Percentiles rank a stretch among this genome's conserved stretches.
These are phyloP conservation scores for Aspergillus pseudoviridinutans DNA, from an alignment of 2,329 filamentous ascomycete genomes.

Conservation along the genomic window DNA sequence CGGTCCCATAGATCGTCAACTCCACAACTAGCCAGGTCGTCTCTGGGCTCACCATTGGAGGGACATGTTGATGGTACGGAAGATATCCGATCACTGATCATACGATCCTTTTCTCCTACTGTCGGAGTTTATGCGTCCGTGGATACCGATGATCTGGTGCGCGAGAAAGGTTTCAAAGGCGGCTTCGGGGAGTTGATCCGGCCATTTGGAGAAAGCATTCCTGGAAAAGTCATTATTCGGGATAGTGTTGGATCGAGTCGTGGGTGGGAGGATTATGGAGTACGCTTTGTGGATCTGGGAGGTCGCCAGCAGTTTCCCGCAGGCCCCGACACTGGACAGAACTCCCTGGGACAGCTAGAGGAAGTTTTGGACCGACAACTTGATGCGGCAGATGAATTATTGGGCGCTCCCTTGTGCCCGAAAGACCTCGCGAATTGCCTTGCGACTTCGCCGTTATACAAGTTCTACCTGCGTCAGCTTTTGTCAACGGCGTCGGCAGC, in stretches of 20 bases:
- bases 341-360: slow-evolving; percentile 61
- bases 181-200: slow-evolving; percentile 82
- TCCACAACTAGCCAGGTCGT: slow-evolving; percentile 45
- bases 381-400: slow-evolving; percentile 63
- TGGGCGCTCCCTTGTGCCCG: slow-evolving; percentile 23
- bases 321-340: slow-evolving; percentile 37
- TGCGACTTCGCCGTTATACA: slow-evolving; percentile 72
- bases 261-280: slow-evolving; percentile 82
- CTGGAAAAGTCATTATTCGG: slow-evolving; percentile 82
- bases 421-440: slow-evolving; percentile 29
- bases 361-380: slow-evolving; percentile 76
- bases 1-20: slow-evolving; percentile 57
- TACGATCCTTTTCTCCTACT: slow-evolving; percentile 83
- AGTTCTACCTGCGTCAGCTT: slow-evolving; percentile 76
- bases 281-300: slow-evolving; percentile 73
- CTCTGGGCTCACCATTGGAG: slow-evolving; percentile 46
- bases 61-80: slow-evolving; percentile 51
- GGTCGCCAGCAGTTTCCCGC: slow-evolving; percentile 36
- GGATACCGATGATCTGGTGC: slow-evolving; percentile 76
- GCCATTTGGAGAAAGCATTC: slow-evolving; percentile 84
- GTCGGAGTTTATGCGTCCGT: slow-evolving; percentile 81
- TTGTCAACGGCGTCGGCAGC: slow-evolving; percentile 74
- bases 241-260: slow-evolving; percentile 84
- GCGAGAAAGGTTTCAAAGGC: slow-evolving; percentile 76
- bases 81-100: slow-evolving; percentile 62